phyloP scores from a whole-genome alignment of 2,329 filamentous ascomycete genomes.

The Chalaropsis thielavioides region DNA sequence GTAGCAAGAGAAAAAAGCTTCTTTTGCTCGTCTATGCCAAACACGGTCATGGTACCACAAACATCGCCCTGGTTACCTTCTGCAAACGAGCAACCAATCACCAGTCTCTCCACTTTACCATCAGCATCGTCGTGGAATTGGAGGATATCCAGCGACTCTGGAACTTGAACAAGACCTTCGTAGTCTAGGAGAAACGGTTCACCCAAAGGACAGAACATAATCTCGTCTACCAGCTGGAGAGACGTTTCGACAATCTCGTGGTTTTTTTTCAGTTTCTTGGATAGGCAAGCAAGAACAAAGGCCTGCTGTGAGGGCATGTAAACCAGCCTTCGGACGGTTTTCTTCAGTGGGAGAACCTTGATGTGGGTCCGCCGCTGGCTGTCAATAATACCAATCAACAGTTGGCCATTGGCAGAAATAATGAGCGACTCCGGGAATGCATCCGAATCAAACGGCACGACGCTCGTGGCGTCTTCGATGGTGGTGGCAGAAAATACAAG shows the following conservation, averaged over 20 bases:
- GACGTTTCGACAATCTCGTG: conserved; percentile 64
- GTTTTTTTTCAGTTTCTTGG: conserved; percentile 53
- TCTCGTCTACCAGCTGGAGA: conserved; percentile 84
- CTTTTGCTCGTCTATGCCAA: conserved; percentile 65
- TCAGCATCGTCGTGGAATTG: conserved; percentile 48
- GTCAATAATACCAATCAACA: conserved; percentile 72
- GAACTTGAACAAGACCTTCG: conserved; percentile 46
- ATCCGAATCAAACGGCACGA: conserved; percentile 69
- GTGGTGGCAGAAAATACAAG: conserved; percentile 91
- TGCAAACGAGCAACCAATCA: conserved; percentile 64
- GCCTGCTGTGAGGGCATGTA: conserved; percentile 67
- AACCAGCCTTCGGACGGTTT: conserved; percentile 74
- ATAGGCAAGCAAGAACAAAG: conserved; percentile 78
- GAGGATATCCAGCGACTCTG: conserved; percentile 71
- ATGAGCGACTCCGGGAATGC: conserved; percentile 70
- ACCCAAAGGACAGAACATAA: conserved; percentile 66
- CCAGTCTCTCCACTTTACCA: conserved; percentile 56
- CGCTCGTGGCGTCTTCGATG: conserved; percentile 65
- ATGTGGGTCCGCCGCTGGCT: conserved; percentile 79
- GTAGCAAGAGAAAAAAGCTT: conserved; percentile 58
- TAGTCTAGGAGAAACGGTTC: conserved; percentile 47
- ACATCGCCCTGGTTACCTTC: conserved; percentile 21
- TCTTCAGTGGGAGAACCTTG: conserved; percentile 58
- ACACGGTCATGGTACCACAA: conserved; percentile 36
- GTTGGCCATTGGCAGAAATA: conserved; percentile 59